A percentile compares a stretch with the other conserved stretches of the same genome.
phyloP scores from a whole-genome alignment of 2,329 filamentous ascomycete species.

The Alternaria conjuncta region DNA sequence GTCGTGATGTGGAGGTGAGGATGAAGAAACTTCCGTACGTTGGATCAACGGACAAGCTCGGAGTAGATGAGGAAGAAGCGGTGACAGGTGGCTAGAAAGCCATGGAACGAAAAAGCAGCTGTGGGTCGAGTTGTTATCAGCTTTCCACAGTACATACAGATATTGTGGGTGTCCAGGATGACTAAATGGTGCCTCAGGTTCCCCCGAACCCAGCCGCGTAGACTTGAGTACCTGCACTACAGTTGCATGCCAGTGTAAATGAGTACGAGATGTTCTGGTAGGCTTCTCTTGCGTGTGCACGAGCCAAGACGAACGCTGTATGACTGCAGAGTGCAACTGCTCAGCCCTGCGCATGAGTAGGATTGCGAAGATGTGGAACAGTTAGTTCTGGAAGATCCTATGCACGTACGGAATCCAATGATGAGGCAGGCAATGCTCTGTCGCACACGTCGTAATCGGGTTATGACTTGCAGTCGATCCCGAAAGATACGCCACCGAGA shows the following conservation, averaged over 20 bases:
- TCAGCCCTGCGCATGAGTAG: conserved; percentile 5
- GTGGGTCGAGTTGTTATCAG: neutral
- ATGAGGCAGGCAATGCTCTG: conserved; percentile 15
- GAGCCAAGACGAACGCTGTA: neutral
- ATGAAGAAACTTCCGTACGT: neutral
- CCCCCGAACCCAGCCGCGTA: neutral
- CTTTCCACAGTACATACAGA: neutral
- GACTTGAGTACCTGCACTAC: neutral
- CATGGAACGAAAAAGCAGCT: neutral
- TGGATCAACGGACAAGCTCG: neutral
- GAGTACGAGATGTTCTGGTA: neutral
- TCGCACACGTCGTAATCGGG: conserved; percentile 12
- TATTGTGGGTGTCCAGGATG: neutral
- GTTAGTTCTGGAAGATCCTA: conserved; percentile 2
- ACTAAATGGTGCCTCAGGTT: neutral
- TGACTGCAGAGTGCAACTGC: neutral
- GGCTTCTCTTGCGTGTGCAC: neutral
- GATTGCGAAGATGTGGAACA: neutral
- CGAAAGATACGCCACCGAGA: conserved; percentile 12
- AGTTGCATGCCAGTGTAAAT: neutral
- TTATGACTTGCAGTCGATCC: conserved; percentile 16
- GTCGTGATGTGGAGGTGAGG: neutral
- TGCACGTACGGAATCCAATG: conserved; percentile 4
- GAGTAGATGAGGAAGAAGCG: neutral
- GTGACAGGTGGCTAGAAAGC: neutral